Conservation (phyloP, 2,329 filamentous ascomycete genomes). For the Lecanicillium sp. region DNA sequence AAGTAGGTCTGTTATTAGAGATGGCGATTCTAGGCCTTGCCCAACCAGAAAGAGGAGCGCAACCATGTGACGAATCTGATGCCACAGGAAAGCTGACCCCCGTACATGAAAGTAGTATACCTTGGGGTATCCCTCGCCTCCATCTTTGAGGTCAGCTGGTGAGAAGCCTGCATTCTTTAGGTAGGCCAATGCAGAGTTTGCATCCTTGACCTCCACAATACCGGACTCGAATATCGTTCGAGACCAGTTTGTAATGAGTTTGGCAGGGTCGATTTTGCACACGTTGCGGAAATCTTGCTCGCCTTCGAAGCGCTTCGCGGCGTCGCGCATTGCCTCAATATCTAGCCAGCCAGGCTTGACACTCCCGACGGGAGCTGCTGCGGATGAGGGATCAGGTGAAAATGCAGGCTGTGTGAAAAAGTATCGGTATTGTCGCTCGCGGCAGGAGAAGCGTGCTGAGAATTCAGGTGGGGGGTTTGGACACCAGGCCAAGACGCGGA, state of each 20-base stretch:
- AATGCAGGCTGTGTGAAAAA: constrained; percentile 96
- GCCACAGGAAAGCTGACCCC: constrained; percentile 92
- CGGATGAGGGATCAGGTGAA: constrained; percentile 42
- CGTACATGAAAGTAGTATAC: constrained; percentile 84
- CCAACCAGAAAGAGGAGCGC: constrained; percentile 85
- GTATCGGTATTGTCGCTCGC: constrained; percentile 86
- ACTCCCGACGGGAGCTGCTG: constrained; percentile 12
- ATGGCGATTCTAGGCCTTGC: constrained; percentile 73
- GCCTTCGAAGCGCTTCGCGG: constrained; percentile 72
- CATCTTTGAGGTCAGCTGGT: constrained; percentile 11
- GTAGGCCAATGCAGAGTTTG: constrained; percentile 46
- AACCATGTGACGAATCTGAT: constrained; percentile 95
- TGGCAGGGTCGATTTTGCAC: constrained; percentile 85
- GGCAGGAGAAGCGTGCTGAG: constrained; percentile 86
- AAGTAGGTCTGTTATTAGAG: constrained; percentile 64
- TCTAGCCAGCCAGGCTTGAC: constrained; percentile 70
- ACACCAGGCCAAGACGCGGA: constrained; percentile 89
- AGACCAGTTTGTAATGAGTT: constrained; percentile 79
- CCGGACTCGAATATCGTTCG: constrained; percentile 72
- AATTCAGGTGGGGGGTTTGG: constrained; percentile 71
- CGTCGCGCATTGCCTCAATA: constrained; percentile 76
- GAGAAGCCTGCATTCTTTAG: constrained; percentile 33
- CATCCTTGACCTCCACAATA: constrained; percentile 60
- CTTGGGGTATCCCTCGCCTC: constrained; percentile 38
- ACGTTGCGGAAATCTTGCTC: constrained; percentile 93